Conservation (phyloP, 768 basidiomycete species). For the Pilatotrama ljubarskyi region DNA sequence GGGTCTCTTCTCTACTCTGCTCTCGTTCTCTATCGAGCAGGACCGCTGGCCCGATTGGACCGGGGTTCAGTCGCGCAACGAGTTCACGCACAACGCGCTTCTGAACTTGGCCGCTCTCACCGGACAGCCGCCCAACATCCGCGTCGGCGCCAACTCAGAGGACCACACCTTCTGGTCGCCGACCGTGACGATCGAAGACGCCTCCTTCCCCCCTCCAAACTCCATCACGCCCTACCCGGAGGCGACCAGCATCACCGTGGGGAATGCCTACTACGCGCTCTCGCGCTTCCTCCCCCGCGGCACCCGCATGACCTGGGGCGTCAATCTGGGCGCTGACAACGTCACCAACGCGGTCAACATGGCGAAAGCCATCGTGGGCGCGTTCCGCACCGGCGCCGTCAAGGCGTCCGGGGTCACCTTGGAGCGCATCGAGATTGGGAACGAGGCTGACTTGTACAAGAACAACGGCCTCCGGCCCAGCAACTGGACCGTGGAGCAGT, state of each 20-base stretch:
- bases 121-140: conserved; percentile 53
- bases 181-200: conserved; percentile 44
- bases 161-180: conserved; percentile 60
- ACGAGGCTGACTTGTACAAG: conserved; percentile 36
- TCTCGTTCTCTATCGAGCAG: conserved; percentile 71
- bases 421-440: conserved; percentile 35
- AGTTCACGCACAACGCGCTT: conserved; percentile 62
- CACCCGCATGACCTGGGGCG: conserved; percentile 65
- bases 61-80: conserved; percentile 50
- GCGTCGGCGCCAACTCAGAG: conserved; percentile 55
- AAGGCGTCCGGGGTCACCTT: conserved; percentile 29
- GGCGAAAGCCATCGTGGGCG: conserved; percentile 31
- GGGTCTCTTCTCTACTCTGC: conserved; percentile 44
- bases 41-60: conserved; percentile 72
- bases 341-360: conserved; percentile 34
- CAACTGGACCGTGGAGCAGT: conserved; percentile 31
- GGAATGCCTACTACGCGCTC: conserved; percentile 55
- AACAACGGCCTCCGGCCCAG: conserved; percentile 30
- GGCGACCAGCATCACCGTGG: conserved; percentile 58
- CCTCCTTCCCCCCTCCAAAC: conserved; percentile 49
- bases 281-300: conserved; percentile 52
- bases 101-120: conserved; percentile 55
- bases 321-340: conserved; percentile 54
- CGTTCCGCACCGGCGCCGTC: conserved; percentile 29
- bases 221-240: conserved; percentile 63